Evolutionary conservation across 2,329 filamentous ascomycete species (phyloP), one percentile per base, ranked within the genome.

Genomic region (Zarea fungicola): DNA sequence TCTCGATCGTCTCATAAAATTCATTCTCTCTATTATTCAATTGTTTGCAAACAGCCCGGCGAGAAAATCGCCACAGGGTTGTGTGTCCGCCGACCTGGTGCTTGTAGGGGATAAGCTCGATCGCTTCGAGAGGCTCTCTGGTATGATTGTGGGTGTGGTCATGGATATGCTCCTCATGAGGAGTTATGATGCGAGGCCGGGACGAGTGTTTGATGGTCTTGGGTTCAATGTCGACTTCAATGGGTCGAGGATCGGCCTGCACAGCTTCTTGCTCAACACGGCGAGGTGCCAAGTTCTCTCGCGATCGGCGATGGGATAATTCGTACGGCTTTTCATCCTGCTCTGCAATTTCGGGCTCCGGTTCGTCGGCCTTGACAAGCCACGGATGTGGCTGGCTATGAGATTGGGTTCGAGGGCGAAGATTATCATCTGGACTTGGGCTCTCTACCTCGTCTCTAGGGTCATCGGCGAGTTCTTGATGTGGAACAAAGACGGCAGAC

Each of bases 11-110:
- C 69, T 99, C 93, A 67, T 99, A 99, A 64, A 99, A 99, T 69
- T 96, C 89, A 67, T 99, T 99, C 65, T 99, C 93, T 61, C 92
- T 81, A 65, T 96, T 99, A 67, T 96, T 99, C 62, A 99, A 79
- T 69, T 96, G 90, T 69, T 99, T 99, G 76, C 93, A 99, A 10
- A 99, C 91, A 49, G 93, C 93, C 59, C 91, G 82, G 56, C 89
- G 84, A 16, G 93, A 97, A 64, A 99, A 97, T 35, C 92, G 85
- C 79, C 95, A 99, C 29, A 99, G 80, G 0, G 92, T 96, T 6
- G 90, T 96, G 65, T 99, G 93, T 1, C 93, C 93, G 51, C 93
- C 93, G 48, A 99, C 93, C 68, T 99, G 93, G 68, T 99, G 93
- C 56, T 89, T 89, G 69, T 96, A 99, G 2, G 93, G 93, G 60